A percentile compares a stretch with the other conserved stretches of the same genome.
phyloP scores from a whole-genome alignment of 805 yeast genomes.

The Starmerella apicola region DNA sequence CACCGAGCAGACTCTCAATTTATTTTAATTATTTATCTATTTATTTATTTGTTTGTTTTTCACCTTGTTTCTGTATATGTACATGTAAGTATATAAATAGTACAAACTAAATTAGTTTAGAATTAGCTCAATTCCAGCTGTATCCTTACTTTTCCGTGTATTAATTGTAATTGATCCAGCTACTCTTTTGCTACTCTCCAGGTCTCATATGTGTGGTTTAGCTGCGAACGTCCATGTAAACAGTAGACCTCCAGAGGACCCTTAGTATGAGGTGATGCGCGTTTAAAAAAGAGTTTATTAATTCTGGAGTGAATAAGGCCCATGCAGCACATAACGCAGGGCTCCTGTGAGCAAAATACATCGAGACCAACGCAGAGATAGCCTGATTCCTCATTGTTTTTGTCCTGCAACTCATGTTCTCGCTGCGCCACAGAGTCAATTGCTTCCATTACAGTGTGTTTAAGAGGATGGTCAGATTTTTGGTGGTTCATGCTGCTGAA shows the following conservation, averaged over 20 bases:
- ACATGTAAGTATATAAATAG: no score
- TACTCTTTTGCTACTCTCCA: slow-evolving; percentile 33
- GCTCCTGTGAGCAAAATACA: slow-evolving; percentile 87
- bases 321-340: slow-evolving; percentile 95
- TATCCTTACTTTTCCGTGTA: no score
- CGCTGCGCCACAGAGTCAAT: slow-evolving; percentile 54
- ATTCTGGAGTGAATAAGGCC: slow-evolving; percentile 87
- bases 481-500: slow-evolving; percentile 13
- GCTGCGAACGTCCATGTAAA: slow-evolving; percentile 57
- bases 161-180: background rate
- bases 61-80: no score
- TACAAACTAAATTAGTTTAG: no score
- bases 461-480: slow-evolving; percentile 35
- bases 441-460: slow-evolving; percentile 67
- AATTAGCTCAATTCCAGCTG: no score
- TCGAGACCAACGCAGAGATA: slow-evolving; percentile 69
- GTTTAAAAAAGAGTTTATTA: slow-evolving; percentile 46
- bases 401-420: slow-evolving; percentile 22
- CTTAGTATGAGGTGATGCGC: slow-evolving; percentile 42
- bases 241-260: slow-evolving; percentile 45
- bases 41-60: no score
- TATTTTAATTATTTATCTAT: no score
- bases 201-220: slow-evolving; percentile 81
- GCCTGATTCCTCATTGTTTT: slow-evolving; percentile 15
- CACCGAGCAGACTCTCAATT: no score